phyloP scores from a whole-genome alignment of 2,329 filamentous ascomycete species.

The Corinectria fuckeliana region DNA sequence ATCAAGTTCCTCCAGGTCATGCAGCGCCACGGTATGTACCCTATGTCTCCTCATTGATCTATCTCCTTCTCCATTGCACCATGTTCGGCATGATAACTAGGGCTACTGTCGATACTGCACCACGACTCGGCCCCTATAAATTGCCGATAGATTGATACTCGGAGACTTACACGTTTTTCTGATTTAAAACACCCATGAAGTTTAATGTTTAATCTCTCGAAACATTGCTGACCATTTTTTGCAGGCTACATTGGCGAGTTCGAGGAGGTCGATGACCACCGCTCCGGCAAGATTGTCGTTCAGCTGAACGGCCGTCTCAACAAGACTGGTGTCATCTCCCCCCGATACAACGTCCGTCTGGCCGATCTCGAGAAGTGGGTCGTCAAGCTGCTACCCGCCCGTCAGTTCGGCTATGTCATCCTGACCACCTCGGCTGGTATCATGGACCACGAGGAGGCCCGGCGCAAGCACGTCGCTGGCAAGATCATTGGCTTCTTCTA shows the following conservation, averaged over 20 bases:
- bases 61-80: constrained; percentile 15
- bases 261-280: constrained; percentile 99
- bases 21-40: constrained; percentile 95
- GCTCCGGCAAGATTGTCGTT: constrained; percentile 99
- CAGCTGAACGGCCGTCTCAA: constrained; percentile 99
- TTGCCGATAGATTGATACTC: constrained; percentile 90
- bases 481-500: constrained; percentile 99
- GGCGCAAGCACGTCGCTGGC: constrained; percentile 98
- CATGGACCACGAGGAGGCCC: constrained; percentile 99
- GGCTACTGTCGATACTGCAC: constrained; percentile 78
- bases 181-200: constrained; percentile 74
- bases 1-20: constrained; percentile 99
- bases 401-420: constrained; percentile 99
- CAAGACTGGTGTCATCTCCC: constrained; percentile 99
- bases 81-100: constrained; percentile 99
- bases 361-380: constrained; percentile 99
- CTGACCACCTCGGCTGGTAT: constrained; percentile 99
- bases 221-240: constrained; percentile 72
- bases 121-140: constrained; percentile 99
- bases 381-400: constrained; percentile 96
- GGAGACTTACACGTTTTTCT: constrained; percentile 96
- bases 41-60: neutral
- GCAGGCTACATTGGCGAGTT: constrained; percentile 99
- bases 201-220: constrained; percentile 93
- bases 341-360: constrained; percentile 99